Evolutionary conservation across 306 rosid genomes (phyloP), one percentile per base, ranked within the genome.

Genomic region (Rubus idaeus): DNA sequence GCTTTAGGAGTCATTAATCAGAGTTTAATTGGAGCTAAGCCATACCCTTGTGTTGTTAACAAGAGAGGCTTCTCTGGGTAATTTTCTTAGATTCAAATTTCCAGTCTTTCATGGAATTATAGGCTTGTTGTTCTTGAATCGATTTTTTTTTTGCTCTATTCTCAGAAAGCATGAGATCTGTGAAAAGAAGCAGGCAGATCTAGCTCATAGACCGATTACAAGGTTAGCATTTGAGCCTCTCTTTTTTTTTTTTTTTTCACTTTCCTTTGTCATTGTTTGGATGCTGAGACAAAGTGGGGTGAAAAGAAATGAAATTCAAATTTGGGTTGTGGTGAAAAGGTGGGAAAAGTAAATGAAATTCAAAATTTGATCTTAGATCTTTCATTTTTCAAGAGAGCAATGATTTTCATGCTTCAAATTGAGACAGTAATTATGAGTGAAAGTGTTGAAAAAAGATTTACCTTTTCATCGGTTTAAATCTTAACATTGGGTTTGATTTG

Each of bases 111-210:
- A 18, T 16, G 60, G 69, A 64, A 16, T 39, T 39, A 8, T 42
- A 9, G 12, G 21, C 5, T 46, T 67, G 5, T 65, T 40, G 21
- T 64, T 79, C 5, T 78, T 21, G 44, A 42, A 69, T 64, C 83
- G 12, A 65, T 4, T 8, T 58, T 39, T 47, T 52, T 55, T 18
- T 77, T 1, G 37, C 49, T 77, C 41, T 68, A 53, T 20, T 49
- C n/a, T 41, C 85, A 95, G 97, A 64, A 92, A 87, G 55, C 81
- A 82, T 45, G 92, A 84, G 35, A 68, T 84, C 62, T 85, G 77
- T 80, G 93, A 88, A 68, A 95, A 95, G 85, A 91, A 95, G 88
- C 97, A 90, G 82, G 99, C 87, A 49, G 96, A 90, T 89, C 97
- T 89, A 63, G 89, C 76, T 6, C 97, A 91, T 80, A 88, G 99